Evolutionary conservation across 148 eudicot genomes (phyloP).

Genomic region (Cornus kousa): DNA sequence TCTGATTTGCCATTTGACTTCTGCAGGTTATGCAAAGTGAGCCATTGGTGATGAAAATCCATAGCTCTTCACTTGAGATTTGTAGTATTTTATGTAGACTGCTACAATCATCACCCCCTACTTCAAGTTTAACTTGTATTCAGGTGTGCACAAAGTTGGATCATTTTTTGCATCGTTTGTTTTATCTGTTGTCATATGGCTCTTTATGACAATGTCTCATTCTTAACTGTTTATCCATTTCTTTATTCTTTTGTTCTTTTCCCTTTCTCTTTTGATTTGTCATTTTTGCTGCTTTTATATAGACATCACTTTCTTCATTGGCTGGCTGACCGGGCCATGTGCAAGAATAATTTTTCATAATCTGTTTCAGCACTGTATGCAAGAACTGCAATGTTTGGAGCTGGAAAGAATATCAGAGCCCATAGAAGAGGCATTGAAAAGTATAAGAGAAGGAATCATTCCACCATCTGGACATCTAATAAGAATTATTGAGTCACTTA

Average conservation of each 20-base stretch:
- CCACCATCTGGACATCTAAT: constrained; percentile 37
- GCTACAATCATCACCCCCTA: constrained; percentile 45
- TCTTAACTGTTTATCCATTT: background rate
- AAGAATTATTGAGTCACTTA: constrained; percentile 51
- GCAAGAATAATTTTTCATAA: constrained; percentile 20
- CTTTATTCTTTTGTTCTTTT: background rate
- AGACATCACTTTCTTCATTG: background rate
- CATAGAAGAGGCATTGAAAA: constrained; percentile 55
- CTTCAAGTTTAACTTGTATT: constrained; percentile 50
- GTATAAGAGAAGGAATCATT: constrained; percentile 35
- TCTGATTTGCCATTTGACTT: background rate
- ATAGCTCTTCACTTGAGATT: constrained; percentile 52
- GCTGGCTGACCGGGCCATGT: background rate
- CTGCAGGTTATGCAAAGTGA: constrained; percentile 74
- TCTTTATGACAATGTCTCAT: background rate
- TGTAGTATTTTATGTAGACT: constrained; percentile 52
- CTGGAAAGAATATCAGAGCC: constrained; percentile 47
- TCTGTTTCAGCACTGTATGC: constrained; percentile 58
- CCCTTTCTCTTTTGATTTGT: background rate
- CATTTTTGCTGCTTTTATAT: background rate
- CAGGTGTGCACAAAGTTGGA: constrained; percentile 51
- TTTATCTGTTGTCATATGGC: background rate
- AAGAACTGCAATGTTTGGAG: constrained; percentile 63
- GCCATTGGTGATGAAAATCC: constrained; percentile 55
- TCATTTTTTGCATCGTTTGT: background rate